Conservation (phyloP, 2,329 filamentous ascomycete species). For the Trichoderma pleuroti region DNA sequence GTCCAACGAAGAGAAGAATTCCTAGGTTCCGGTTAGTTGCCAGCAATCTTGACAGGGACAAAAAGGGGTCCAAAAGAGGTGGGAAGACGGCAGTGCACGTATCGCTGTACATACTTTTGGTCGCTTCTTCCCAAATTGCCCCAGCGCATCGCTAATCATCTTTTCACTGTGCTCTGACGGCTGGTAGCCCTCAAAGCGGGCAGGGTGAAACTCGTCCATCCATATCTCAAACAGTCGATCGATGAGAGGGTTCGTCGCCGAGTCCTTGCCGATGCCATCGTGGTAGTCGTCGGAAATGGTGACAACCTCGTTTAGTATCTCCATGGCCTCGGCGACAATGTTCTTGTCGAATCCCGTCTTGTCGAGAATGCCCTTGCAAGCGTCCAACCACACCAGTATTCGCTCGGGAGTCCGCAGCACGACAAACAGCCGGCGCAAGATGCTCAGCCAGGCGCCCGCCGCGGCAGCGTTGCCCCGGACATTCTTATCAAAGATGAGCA, state of each 20-base stretch:
- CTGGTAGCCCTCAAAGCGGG: conserved; percentile 36
- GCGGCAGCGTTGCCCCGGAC: conserved; percentile 55
- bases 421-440: conserved; percentile 62
- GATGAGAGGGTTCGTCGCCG: conserved; percentile 49
- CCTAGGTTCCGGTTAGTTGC: conserved; percentile 36
- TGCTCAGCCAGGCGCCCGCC: conserved; percentile 64
- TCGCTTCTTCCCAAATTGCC: conserved; percentile 62
- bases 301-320: conserved; percentile 62
- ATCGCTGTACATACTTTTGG: conserved; percentile 46
- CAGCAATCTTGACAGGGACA: neutral
- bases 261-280: conserved; percentile 39
- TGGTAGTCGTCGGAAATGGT: conserved; percentile 59
- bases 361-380: conserved; percentile 36
- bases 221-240: conserved; percentile 55
- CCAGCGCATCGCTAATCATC: conserved; percentile 49
- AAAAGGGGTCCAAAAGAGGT: neutral
- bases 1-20: conserved; percentile 64
- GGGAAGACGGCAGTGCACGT: neutral
- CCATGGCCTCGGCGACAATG: conserved; percentile 60
- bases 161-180: conserved; percentile 46
- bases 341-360: conserved; percentile 59
- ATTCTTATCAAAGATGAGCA: conserved; percentile 61
- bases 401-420: conserved; percentile 60
- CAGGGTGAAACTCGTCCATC: conserved; percentile 47
- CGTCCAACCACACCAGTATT: conserved; percentile 69